These are phyloP conservation scores for Solanum rostratum DNA, from an alignment of 257 asterid genomes.

Conservation along the genomic window DNA sequence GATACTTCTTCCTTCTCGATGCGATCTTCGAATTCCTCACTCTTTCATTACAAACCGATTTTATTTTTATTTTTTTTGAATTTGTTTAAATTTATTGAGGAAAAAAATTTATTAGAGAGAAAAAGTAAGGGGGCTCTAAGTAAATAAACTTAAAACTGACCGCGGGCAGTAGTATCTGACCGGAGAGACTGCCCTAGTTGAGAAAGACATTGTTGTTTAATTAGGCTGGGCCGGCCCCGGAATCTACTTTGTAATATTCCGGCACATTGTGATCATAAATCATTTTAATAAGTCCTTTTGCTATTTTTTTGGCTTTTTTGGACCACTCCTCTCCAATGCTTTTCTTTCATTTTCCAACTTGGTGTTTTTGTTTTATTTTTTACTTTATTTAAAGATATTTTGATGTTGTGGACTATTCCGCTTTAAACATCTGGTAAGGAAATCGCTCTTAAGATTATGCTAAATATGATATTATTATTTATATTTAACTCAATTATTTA, in stretches of 20 bases:
- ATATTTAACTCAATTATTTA: too few relatives aligned
- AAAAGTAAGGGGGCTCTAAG: background rate
- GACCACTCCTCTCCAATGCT: background rate
- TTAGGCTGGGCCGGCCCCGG: conserved; percentile 4
- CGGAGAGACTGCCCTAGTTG: background rate
- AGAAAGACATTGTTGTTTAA: background rate
- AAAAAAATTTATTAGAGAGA: background rate
- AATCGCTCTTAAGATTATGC: too few relatives aligned
- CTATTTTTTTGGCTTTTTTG: background rate
- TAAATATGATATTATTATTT: too few relatives aligned
- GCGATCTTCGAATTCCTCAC: background rate
- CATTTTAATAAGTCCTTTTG: background rate
- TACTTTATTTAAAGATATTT: too few relatives aligned
- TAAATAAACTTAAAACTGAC: background rate
- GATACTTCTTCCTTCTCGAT: background rate
- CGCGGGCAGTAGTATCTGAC: background rate
- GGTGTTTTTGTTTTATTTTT: background rate
- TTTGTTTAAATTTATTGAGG: background rate
- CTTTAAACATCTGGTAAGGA: too few relatives aligned
- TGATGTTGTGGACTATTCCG: too few relatives aligned
- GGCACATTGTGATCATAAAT: background rate
- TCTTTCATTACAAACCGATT: background rate
- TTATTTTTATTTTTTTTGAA: background rate
- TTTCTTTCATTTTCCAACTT: background rate
- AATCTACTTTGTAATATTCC: conserved; percentile 5